Conservation (phyloP, 1,139 yeast genomes). For the Magnusiomyces ingens region DNA sequence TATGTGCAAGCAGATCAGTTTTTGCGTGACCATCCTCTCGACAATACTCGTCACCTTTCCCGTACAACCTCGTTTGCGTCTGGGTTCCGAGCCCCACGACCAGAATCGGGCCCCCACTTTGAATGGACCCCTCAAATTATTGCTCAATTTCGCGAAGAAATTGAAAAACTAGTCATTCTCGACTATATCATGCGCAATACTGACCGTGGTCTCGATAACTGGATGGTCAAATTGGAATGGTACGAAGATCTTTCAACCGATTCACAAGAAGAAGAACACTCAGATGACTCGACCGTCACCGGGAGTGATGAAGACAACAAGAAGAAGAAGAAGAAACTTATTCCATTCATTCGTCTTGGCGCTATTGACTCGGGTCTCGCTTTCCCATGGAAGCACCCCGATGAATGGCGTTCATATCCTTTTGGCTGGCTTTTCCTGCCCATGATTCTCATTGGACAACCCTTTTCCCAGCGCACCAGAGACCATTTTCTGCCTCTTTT, state of each 20-base stretch:
- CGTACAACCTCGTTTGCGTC: background rate
- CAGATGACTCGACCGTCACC: background rate
- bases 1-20: constrained; percentile 59
- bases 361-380: constrained; percentile 75
- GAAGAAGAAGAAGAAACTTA: background rate
- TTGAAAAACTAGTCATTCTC: constrained; percentile 62
- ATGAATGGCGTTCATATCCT: constrained; percentile 76
- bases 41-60: constrained; percentile 30
- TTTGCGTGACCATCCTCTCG: constrained; percentile 51
- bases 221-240: constrained; percentile 67
- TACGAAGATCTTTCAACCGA: background rate
- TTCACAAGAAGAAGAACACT: background rate
- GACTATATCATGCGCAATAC: constrained; percentile 73
- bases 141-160: constrained; percentile 50
- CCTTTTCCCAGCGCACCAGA: constrained; percentile 53
- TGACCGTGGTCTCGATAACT: constrained; percentile 67
- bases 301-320: background rate
- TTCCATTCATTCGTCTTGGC: constrained; percentile 49
- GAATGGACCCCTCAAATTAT: constrained; percentile 50
- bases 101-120: constrained; percentile 31
- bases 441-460: constrained; percentile 56
- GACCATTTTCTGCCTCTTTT: constrained; percentile 52
- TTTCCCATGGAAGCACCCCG: constrained; percentile 80
- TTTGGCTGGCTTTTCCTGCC: constrained; percentile 76
- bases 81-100: constrained; percentile 12